These are phyloP conservation scores for Sophora flavescens DNA, from an alignment of 306 rosid genomes.

Conservation along the genomic window DNA sequence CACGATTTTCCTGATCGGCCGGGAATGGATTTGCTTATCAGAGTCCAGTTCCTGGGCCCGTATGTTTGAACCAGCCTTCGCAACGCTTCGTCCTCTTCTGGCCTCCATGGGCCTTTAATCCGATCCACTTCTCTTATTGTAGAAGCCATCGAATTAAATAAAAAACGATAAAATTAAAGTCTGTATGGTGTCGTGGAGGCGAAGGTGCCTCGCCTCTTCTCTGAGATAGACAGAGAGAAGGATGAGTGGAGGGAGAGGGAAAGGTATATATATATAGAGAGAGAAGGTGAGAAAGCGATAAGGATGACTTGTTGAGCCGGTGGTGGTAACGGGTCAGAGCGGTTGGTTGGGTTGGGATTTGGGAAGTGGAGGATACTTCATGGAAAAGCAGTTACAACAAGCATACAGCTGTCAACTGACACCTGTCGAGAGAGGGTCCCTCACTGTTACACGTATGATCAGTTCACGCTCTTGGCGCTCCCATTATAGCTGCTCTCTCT, in stretches of 20 bases:
- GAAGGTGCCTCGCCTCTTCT: constrained; percentile 47
- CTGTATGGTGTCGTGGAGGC: constrained; percentile 38
- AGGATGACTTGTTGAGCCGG: constrained; percentile 59
- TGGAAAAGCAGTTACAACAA: constrained; percentile 64
- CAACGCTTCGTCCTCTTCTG: constrained; percentile 78
- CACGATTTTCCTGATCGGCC: constrained; percentile 91
- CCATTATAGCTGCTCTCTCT: constrained; percentile 14
- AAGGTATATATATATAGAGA: constrained; percentile 27
- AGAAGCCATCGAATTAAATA: constrained; percentile 43
- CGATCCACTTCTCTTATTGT: constrained; percentile 61
- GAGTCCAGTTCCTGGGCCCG: constrained; percentile 83
- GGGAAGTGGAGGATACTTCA: constrained; percentile 46
- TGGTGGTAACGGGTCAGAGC: constrained; percentile 46
- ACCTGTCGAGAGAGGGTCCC: constrained; percentile 56
- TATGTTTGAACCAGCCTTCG: constrained; percentile 62
- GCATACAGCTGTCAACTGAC: constrained; percentile 66
- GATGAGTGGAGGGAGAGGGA: neutral
- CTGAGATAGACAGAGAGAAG: neutral
- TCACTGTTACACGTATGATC: constrained; percentile 58
- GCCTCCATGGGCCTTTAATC: constrained; percentile 92
- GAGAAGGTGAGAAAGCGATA: constrained; percentile 27
- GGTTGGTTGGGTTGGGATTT: constrained; percentile 45
- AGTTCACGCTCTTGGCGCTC: constrained; percentile 13
- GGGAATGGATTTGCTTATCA: constrained; percentile 81
- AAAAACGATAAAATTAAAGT: too few relatives aligned